Conservation (phyloP, 2,329 filamentous ascomycete genomes). For the Plectosphaerella plurivora region DNA sequence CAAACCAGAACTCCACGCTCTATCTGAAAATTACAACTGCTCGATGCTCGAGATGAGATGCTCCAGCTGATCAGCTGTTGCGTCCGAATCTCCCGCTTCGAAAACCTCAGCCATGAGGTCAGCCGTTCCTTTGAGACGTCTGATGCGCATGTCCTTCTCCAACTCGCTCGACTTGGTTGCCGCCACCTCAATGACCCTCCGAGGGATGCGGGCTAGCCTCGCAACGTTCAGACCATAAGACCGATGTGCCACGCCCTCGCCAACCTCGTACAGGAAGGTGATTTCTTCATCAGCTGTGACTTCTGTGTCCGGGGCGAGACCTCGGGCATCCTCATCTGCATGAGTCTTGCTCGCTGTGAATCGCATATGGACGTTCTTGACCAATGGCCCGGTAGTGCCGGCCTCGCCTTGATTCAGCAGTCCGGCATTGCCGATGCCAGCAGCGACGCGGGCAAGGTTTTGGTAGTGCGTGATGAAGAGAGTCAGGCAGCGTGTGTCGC, state of each 20-base stretch:
- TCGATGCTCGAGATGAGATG: conserved; percentile 53
- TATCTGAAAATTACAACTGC: conserved; percentile 41
- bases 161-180: conserved; percentile 74
- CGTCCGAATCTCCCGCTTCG: conserved; percentile 11
- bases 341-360: conserved; percentile 51
- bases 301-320: conserved; percentile 2
- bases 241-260: conserved; percentile 84
- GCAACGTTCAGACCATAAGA: conserved; percentile 96
- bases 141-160: conserved; percentile 66
- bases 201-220: conserved; percentile 74
- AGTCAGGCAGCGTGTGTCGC: conserved; percentile 70
- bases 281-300: conserved; percentile 66
- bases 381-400: conserved; percentile 33
- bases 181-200: conserved; percentile 72
- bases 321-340: background rate
- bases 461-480: conserved; percentile 99
- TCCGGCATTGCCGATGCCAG: conserved; percentile 48
- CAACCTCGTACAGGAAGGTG: conserved; percentile 92
- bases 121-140: conserved; percentile 51
- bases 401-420: background rate
- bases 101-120: conserved; percentile 38
- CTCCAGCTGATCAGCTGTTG: conserved; percentile 37
- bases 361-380: conserved; percentile 91
- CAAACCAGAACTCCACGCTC: background rate
- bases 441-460: conserved; percentile 66